phyloP scores from a whole-genome alignment of 164 flowering plant genomes.

The Protea cynaroides region DNA sequence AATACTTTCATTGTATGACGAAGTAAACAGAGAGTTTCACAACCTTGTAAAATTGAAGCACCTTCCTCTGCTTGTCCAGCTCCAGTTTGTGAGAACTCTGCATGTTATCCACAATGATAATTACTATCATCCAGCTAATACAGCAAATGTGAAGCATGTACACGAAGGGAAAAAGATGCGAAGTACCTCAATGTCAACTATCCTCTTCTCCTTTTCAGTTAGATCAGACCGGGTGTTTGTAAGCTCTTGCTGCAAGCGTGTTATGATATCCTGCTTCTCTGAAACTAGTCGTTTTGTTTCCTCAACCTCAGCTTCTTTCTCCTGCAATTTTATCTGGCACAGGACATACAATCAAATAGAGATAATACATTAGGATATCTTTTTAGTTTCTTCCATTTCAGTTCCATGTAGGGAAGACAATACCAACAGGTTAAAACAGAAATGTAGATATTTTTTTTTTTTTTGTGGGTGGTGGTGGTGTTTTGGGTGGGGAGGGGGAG shows the following conservation, averaged over 20 bases:
- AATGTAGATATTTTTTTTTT: too few relatives aligned
- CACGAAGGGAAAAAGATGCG: background rate
- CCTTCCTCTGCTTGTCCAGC: conserved; percentile 47
- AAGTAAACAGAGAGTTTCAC: background rate
- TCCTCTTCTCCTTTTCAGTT: conserved; percentile 44
- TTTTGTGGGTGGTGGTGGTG: too few relatives aligned
- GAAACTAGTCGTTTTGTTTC: conserved; percentile 37
- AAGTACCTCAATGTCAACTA: conserved; percentile 49
- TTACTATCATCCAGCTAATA: background rate
- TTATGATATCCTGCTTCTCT: conserved; percentile 44
- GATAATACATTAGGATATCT: too few relatives aligned
- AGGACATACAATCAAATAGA: background rate
- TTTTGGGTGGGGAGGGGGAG: too few relatives aligned
- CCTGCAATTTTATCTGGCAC: conserved; percentile 39
- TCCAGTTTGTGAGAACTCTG: conserved; percentile 48
- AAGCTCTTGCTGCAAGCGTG: conserved; percentile 60
- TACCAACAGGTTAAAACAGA: too few relatives aligned
- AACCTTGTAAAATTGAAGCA: conserved; percentile 38
- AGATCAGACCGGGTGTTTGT: conserved; percentile 45
- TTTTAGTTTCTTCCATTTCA: too few relatives aligned
- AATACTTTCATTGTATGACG: background rate
- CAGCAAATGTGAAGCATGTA: background rate
- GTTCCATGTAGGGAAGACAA: too few relatives aligned
- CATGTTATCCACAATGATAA: conserved; percentile 1
- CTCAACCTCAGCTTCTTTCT: conserved; percentile 47